Conservation (phyloP, 768 basidiomycete species). For the Gautieria morchelliformis region DNA sequence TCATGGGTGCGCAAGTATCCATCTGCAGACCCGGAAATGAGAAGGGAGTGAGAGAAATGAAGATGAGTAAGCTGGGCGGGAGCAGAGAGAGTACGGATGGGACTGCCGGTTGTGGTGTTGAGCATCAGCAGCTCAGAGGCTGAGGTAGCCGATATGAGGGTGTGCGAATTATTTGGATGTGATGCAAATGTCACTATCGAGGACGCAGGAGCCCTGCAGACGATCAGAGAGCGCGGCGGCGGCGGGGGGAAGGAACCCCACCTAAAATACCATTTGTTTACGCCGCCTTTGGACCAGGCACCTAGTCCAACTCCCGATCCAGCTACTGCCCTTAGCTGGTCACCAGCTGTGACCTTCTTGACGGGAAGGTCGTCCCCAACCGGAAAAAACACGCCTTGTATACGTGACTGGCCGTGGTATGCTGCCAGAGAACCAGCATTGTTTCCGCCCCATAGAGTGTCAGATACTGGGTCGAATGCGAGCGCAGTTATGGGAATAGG, state of each 20-base stretch:
- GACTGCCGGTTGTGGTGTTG: conserved; percentile 62
- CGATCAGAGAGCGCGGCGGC: neutral
- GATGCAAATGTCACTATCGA: conserved; percentile 3
- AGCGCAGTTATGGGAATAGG: conserved; percentile 55
- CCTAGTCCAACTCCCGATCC: conserved; percentile 57
- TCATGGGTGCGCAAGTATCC: conserved; percentile 66
- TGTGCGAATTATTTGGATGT: conserved; percentile 35
- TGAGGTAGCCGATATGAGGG: conserved; percentile 50
- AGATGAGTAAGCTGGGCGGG: conserved; percentile 57
- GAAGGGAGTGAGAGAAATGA: conserved; percentile 50
- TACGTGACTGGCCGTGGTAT: conserved; percentile 51
- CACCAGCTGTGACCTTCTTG: conserved; percentile 66
- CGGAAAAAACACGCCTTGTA: conserved; percentile 64
- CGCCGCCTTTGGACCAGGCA: conserved; percentile 75
- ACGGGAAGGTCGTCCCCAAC: conserved; percentile 63
- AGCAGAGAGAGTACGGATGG: conserved; percentile 46
- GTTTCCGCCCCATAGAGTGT: conserved; percentile 80
- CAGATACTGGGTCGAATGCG: conserved; percentile 85
- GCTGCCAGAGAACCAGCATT: conserved; percentile 62
- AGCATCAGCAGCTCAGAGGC: conserved; percentile 57
- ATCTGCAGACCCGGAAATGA: conserved; percentile 64
- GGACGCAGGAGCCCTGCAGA: conserved; percentile 32
- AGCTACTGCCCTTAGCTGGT: conserved; percentile 64
- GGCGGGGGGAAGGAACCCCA: conserved; percentile 25
- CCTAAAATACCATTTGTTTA: conserved; percentile 77